Percentiles rank a stretch among this genome's conserved stretches.
phyloP scores from a whole-genome alignment of 306 rosid genomes.

The Prunus kanzakura region DNA sequence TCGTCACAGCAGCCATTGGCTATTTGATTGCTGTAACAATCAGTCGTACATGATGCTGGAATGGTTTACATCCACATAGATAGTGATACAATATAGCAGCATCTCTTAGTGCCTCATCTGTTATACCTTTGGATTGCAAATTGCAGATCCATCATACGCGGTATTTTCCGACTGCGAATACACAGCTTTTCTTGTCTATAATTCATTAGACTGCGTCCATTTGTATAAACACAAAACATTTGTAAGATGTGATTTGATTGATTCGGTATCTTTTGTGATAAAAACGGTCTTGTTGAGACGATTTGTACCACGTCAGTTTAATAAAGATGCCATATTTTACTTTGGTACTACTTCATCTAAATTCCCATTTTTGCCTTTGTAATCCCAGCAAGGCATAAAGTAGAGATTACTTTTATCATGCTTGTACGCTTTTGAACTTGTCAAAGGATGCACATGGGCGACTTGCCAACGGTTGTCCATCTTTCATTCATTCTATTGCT shows the following conservation, averaged over 20 bases:
- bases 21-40: slow-evolving; percentile 43
- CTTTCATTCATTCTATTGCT: neutral
- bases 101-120: slow-evolving; percentile 12
- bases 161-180: neutral
- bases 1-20: slow-evolving; percentile 53
- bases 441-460: neutral
- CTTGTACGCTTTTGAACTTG: neutral
- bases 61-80: slow-evolving; percentile 3
- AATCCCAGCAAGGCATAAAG: neutral
- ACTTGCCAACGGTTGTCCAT: neutral
- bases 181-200: slow-evolving; percentile 20
- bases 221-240: slow-evolving; percentile 20
- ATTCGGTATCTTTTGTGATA: slow-evolving; percentile 7
- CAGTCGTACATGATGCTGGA: slow-evolving; percentile 21
- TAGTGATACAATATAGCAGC: slow-evolving; percentile 25
- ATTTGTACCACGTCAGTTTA: neutral
- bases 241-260: slow-evolving; percentile 25
- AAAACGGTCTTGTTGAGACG: neutral
- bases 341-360: neutral
- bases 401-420: neutral
- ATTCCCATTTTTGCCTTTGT: too few relatives aligned
- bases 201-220: slow-evolving; percentile 14
- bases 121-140: slow-evolving; percentile 22
- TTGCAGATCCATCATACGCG: slow-evolving; percentile 16
- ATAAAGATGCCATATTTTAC: neutral